A percentile compares a stretch with the other conserved stretches of the same genome.
Conservation (phyloP, 148 eudicot genomes). For the Rhododendron mucronatum region DNA sequence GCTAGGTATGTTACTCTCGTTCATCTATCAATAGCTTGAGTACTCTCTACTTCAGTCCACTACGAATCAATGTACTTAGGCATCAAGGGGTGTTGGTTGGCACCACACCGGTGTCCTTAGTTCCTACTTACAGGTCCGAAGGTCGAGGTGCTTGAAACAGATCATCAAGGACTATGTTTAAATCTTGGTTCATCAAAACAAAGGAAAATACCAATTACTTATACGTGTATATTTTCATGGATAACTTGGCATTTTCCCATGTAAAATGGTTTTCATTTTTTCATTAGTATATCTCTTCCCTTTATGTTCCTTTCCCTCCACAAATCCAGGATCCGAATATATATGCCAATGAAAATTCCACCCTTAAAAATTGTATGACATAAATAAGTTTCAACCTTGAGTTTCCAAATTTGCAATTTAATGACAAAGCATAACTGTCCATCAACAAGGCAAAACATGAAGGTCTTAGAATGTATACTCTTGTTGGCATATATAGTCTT, state of each 20-base stretch:
- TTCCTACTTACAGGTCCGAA: not conserved
- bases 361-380: not conserved
- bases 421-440: not conserved
- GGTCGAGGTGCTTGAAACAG: not conserved
- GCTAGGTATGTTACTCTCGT: not conserved
- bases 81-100: not conserved
- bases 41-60: not conserved
- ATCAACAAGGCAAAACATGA: not conserved
- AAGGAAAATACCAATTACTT: not conserved
- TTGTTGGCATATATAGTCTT: not conserved
- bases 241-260: not conserved
- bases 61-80: not conserved
- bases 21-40: not conserved
- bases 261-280: not conserved
- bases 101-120: not conserved
- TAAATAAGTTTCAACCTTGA: not conserved
- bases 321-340: not conserved
- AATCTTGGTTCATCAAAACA: not conserved
- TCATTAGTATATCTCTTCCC: not conserved
- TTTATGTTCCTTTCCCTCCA: not conserved
- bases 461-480: not conserved
- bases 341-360: not conserved
- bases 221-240: not conserved
- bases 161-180: not conserved
- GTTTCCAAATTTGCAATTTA: not conserved